Evolutionary conservation across 768 basidiomycete genomes (phyloP).

Genomic region (Boletus reticulatus): DNA sequence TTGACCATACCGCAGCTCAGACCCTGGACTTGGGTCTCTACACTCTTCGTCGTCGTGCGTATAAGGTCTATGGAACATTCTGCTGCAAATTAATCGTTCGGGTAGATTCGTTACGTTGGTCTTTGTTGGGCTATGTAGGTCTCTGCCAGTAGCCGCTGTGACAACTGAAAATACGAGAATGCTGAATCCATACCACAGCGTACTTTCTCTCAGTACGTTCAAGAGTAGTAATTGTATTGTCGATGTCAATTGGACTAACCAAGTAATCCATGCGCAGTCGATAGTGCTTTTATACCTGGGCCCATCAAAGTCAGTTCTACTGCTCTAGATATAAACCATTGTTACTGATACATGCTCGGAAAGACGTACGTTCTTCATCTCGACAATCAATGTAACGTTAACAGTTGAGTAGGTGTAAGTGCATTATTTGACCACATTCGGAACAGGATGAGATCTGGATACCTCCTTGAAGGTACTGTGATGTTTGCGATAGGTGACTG

Average conservation of each 20-base stretch:
- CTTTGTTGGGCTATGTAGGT: conserved; percentile 8
- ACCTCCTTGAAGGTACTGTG: not conserved
- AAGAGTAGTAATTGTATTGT: too few species aligned
- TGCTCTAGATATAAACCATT: not conserved
- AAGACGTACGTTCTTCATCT: conserved; percentile 3
- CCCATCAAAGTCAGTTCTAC: conserved; percentile 2
- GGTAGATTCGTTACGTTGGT: conserved; percentile 12
- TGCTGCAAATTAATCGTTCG: not conserved
- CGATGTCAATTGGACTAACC: not conserved
- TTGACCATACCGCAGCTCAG: not conserved
- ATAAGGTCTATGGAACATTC: too few species aligned
- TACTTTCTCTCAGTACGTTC: conserved; percentile 2
- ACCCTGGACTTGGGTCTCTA: conserved; percentile 12
- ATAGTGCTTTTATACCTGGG: conserved; percentile 5
- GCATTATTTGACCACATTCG: not conserved
- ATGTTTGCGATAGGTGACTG: not conserved
- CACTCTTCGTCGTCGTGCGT: conserved; percentile 10
- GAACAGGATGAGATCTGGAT: not conserved
- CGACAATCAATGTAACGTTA: not conserved
- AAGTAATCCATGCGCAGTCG: not conserved
- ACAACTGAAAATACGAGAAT: not conserved
- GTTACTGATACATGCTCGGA: not conserved
- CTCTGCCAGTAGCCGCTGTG: too few species aligned
- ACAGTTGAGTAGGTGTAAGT: conserved; percentile 10
- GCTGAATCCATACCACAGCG: not conserved